Base-by-base conservation (phyloP, 2,329 filamentous ascomycete species). In the Sphaerulina musiva region DNA sequence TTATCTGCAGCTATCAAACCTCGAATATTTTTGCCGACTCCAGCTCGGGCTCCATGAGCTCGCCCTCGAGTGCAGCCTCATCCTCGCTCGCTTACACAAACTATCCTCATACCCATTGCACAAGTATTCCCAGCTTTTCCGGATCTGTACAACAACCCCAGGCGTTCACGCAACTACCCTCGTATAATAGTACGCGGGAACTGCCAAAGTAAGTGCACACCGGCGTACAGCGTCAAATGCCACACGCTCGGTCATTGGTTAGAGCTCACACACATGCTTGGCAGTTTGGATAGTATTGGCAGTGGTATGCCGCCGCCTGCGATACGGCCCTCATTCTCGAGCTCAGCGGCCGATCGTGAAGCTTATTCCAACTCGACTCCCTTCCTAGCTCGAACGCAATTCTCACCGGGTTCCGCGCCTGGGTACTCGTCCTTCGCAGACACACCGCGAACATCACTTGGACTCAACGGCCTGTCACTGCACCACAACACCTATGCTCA, bases 1-100 rank as follows among this genome's bases (percentile, higher is more conserved):
- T 49, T 42, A 43, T 56, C 55, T 55, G 43, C 47, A 67, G 78
- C 67, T 81, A 78, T 68, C 73, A 76, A 58, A 64, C 74, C 14
- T 51, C 48, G 59, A 69, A 74, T 65, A 73, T 75, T 61, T 74
- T 80, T 62, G 75, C 80, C 56, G 79, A 82, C 70, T 79, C 79
- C 57, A 78, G 76, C 53, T 77, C 75, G 53, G 79, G 78, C 64
- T 80, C 76, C 60, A 75, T 74, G 62, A 78, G 74, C 63, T 75
- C 76, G 55, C 75, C 74, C 61, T 78, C 78, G 59, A 75, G 74
- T 64, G 70, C 73, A 55, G 78, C 76, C 38, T 56, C 56, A 10
- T 51, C 51, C 31, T 75, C 75, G 46, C 71, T 75, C 60, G 69
- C 73, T 59, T 78, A 69, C 64, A 64, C 63, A 55, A 62, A 56